phyloP scores from a whole-genome alignment of 345 rosid species.

The Streptanthus diversifolius region DNA sequence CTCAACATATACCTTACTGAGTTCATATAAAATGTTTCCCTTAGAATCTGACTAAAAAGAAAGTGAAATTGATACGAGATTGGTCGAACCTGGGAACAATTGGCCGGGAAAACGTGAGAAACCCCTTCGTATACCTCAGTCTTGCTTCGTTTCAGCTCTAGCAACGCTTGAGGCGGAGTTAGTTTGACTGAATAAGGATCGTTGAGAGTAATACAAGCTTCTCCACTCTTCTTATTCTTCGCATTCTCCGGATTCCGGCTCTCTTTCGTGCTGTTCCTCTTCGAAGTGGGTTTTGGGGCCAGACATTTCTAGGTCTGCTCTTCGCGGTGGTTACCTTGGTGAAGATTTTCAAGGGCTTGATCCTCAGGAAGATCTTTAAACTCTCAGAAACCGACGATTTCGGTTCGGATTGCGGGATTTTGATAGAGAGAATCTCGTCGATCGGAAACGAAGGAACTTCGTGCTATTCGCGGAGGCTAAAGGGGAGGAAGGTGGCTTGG shows the following conservation, averaged over 20 bases:
- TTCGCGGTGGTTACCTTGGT: constrained; percentile 12
- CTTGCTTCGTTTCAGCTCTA: constrained; percentile 61
- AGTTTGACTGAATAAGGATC: constrained; percentile 59
- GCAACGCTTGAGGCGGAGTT: constrained; percentile 55
- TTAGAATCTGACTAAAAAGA: not conserved
- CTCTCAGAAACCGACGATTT: constrained; percentile 36
- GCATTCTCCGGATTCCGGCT: constrained; percentile 28
- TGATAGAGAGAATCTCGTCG: constrained; percentile 53
- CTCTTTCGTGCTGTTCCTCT: constrained; percentile 34
- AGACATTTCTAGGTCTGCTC: constrained; percentile 48
- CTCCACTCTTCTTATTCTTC: constrained; percentile 38
- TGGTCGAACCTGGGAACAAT: constrained; percentile 63
- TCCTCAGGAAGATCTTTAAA: constrained; percentile 64
- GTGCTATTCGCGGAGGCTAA: constrained; percentile 21
- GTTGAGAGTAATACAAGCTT: constrained; percentile 44
- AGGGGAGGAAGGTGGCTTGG: constrained; percentile 13
- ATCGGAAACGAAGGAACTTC: constrained; percentile 57
- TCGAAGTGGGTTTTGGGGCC: constrained; percentile 62
- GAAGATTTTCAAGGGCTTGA: constrained; percentile 42
- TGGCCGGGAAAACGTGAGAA: constrained; percentile 61
- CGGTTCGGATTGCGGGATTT: constrained; percentile 15
- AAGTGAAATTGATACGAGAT: not conserved
- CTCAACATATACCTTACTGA: constrained; percentile 35
- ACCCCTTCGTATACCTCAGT: constrained; percentile 87
- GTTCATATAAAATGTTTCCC: not conserved